Percentiles rank a stretch among this genome's conserved stretches.
Evolutionary conservation across 768 basidiomycete species (phyloP).

Genomic region (Russula olivacea): DNA sequence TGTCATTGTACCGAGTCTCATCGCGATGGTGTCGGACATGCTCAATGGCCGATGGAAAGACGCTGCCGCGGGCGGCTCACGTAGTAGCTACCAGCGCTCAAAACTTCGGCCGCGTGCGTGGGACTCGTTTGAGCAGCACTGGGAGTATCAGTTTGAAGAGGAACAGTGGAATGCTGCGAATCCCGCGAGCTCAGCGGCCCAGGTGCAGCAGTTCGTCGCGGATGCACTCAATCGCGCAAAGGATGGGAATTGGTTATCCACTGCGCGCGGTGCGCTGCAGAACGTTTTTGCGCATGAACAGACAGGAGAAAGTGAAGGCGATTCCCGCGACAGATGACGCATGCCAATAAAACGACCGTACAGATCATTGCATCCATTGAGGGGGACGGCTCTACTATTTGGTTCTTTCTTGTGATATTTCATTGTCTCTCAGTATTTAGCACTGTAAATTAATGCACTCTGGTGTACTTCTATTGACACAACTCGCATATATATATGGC

Average conservation of each 20-base stretch:
- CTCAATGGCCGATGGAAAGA: conserved; percentile 2
- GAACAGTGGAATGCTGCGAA: conserved; percentile 25
- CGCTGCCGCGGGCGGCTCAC: neutral
- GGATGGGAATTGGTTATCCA: conserved; percentile 18
- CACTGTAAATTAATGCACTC: conserved; percentile 19
- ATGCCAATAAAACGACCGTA: neutral
- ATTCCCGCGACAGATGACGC: neutral
- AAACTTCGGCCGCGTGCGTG: conserved; percentile 45
- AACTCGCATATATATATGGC: conserved; percentile 9
- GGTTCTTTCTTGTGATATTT: neutral
- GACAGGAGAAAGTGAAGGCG: neutral
- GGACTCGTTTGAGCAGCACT: conserved; percentile 61
- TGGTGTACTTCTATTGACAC: conserved; percentile 4
- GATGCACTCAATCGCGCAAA: conserved; percentile 34
- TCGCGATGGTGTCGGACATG: conserved; percentile 37
- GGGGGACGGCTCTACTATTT: neutral
- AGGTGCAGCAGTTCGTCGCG: conserved; percentile 44
- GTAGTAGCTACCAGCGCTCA: conserved; percentile 24
- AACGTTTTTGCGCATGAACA: neutral
- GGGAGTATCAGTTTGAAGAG: conserved; percentile 49
- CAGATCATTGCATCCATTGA: neutral
- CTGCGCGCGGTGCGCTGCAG: conserved; percentile 10
- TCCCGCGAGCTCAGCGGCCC: conserved; percentile 31
- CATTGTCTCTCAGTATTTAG: conserved; percentile 3
- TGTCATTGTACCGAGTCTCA: conserved; percentile 38